Percentiles rank a stretch among this genome's conserved stretches.
phyloP scores from a whole-genome alignment of 2,329 filamentous ascomycete genomes.

The Aspergillus sp. region DNA sequence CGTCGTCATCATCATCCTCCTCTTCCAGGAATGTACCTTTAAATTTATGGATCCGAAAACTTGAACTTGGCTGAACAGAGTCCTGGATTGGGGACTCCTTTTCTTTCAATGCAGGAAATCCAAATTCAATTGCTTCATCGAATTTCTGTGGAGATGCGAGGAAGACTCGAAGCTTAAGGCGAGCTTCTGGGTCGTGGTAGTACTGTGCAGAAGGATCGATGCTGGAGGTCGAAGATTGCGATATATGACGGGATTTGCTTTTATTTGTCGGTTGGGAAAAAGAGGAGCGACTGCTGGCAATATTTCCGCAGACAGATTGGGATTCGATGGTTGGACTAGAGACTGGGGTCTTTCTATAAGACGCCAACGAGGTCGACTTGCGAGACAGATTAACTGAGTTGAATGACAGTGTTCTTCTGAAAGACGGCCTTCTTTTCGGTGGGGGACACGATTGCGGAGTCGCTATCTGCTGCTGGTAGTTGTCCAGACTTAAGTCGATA shows the following conservation, averaged over 20 bases:
- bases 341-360: constrained; percentile 34
- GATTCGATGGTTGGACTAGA: constrained; percentile 47
- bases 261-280: constrained; percentile 41
- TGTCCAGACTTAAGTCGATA: constrained; percentile 68
- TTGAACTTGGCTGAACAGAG: constrained; percentile 23
- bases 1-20: constrained; percentile 44
- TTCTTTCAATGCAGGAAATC: constrained; percentile 64
- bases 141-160: constrained; percentile 91
- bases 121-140: constrained; percentile 91
- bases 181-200: constrained; percentile 86
- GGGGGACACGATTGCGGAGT: constrained; percentile 41
- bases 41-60: constrained; percentile 46
- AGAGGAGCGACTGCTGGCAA: constrained; percentile 27
- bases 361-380: constrained; percentile 37
- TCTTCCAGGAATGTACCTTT: constrained; percentile 51
- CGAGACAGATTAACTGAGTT: constrained; percentile 64
- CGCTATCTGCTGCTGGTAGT: constrained; percentile 66
- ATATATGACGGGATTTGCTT: constrained; percentile 57
- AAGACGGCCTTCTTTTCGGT: constrained; percentile 54
- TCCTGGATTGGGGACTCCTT: constrained; percentile 28
- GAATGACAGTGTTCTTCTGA: constrained; percentile 71
- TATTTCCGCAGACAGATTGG: constrained; percentile 26
- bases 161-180: constrained; percentile 80
- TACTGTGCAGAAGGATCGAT: constrained; percentile 74
- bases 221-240: constrained; percentile 51